A percentile compares a stretch with the other conserved stretches of the same genome.
Evolutionary conservation across 495 filamentous ascomycete genomes (phyloP).

Genomic region (Parathielavia appendiculata): DNA sequence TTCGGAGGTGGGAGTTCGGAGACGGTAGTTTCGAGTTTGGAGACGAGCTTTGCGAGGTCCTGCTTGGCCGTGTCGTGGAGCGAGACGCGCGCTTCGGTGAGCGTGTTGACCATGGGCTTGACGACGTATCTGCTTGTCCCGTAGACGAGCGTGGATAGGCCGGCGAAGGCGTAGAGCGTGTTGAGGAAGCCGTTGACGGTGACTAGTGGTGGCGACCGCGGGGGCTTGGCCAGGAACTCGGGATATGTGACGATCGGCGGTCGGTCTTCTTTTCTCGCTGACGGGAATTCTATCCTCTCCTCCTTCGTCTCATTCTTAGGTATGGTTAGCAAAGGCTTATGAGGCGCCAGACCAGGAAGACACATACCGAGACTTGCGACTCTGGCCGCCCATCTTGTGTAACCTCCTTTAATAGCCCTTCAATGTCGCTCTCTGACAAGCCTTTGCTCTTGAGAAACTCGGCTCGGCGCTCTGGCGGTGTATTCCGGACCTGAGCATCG

Average conservation of each 20-base stretch:
- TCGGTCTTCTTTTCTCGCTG: slow-evolving; percentile 42
- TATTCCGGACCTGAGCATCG: slow-evolving; percentile 66
- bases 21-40: slow-evolving; percentile 64
- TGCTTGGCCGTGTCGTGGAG: slow-evolving; percentile 61
- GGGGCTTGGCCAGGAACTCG: slow-evolving; percentile 77
- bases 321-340: slow-evolving; percentile 11
- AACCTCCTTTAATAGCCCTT: slow-evolving; percentile 54
- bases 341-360: slow-evolving; percentile 4
- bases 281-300: slow-evolving; percentile 18
- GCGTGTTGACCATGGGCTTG: slow-evolving; percentile 71
- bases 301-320: slow-evolving; percentile 14
- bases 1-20: slow-evolving; percentile 48
- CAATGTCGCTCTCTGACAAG: slow-evolving; percentile 60
- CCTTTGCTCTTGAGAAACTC: slow-evolving; percentile 79
- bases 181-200: slow-evolving; percentile 69
- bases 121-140: slow-evolving; percentile 75
- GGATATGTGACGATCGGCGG: slow-evolving; percentile 97
- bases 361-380: slow-evolving; percentile 20
- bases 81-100: slow-evolving; percentile 74
- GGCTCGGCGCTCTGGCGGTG: slow-evolving; percentile 65
- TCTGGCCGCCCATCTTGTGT: slow-evolving; percentile 30
- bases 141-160: slow-evolving; percentile 67
- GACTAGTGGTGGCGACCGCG: slow-evolving; percentile 60
- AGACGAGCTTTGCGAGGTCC: slow-evolving; percentile 65
- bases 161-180: slow-evolving; percentile 70